A percentile compares a stretch with the other conserved stretches of the same genome.
Conservation (phyloP, 1,284 basidiomycete genomes). For the Ustilago lituana region DNA sequence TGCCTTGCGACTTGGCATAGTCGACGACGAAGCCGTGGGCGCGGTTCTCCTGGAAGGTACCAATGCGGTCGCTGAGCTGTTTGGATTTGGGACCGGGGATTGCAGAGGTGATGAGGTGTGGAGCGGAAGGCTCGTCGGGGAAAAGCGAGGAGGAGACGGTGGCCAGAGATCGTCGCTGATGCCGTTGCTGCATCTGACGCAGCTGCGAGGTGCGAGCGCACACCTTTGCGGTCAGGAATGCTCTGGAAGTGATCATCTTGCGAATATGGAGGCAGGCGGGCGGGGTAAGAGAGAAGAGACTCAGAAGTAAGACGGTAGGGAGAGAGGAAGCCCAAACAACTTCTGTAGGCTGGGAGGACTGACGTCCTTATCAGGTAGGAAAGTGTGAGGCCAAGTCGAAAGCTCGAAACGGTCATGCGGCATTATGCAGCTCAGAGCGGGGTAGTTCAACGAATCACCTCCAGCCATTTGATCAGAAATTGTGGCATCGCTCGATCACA, state of each 20-base stretch:
- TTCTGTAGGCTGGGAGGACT: neutral
- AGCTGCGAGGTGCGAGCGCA: slow-evolving; percentile 13
- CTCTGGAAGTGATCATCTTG: slow-evolving; percentile 27
- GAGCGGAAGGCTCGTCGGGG: slow-evolving; percentile 58
- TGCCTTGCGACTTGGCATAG: slow-evolving; percentile 65
- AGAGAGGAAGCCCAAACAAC: neutral
- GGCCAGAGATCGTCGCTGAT: slow-evolving; percentile 30
- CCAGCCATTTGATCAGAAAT: slow-evolving; percentile 6
- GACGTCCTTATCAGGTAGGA: neutral
- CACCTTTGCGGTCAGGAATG: slow-evolving; percentile 9
- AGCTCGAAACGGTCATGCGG: too few species aligned
- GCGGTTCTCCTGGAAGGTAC: slow-evolving; percentile 68
- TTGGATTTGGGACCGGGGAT: slow-evolving; percentile 66
- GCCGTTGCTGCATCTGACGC: slow-evolving; percentile 2
- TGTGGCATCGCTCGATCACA: neutral
- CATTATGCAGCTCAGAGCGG: slow-evolving; percentile 1
- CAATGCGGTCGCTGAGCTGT: slow-evolving; percentile 62
- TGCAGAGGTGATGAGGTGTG: slow-evolving; percentile 46
- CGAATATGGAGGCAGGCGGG: neutral
- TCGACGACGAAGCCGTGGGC: slow-evolving; percentile 69
- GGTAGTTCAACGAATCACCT: slow-evolving; percentile 12
- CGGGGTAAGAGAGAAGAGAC: neutral
- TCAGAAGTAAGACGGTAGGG: neutral
- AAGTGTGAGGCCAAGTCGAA: too few species aligned
- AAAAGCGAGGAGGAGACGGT: slow-evolving; percentile 50